These are phyloP conservation scores for Colletotrichum karsti DNA, from an alignment of 2,329 filamentous ascomycete species.

Conservation along the genomic window DNA sequence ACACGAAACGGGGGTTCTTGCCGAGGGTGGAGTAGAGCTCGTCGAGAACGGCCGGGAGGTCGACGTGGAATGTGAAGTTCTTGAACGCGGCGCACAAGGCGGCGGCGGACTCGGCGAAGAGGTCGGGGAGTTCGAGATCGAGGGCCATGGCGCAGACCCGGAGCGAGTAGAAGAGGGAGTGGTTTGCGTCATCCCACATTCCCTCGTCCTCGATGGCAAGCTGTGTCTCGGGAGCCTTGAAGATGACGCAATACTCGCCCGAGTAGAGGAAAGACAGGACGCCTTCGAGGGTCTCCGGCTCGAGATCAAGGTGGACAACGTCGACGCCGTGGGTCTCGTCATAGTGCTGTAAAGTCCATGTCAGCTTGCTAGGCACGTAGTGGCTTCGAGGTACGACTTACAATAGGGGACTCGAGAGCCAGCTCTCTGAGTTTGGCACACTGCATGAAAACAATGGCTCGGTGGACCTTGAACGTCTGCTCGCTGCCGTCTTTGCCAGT, in stretches of 20 bases:
- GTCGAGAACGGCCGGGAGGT: slow-evolving; percentile 1
- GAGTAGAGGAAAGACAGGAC: slow-evolving; percentile 6
- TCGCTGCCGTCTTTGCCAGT: neutral
- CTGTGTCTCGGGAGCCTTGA: neutral
- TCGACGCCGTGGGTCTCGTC: neutral
- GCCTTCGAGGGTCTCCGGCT: neutral
- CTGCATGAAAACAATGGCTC: neutral
- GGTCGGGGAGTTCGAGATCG: neutral
- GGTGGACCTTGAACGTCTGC: neutral
- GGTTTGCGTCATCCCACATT: neutral
- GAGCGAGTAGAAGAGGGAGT: neutral
- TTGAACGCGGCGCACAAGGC: neutral
- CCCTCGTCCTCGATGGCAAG: neutral
- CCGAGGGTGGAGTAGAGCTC: neutral
- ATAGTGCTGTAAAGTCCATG: neutral
- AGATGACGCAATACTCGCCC: neutral
- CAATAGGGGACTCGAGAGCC: neutral
- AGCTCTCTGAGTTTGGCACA: neutral
- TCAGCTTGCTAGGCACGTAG: neutral
- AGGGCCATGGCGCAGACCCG: neutral
- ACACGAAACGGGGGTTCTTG: neutral
- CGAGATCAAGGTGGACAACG: neutral
- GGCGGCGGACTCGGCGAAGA: neutral
- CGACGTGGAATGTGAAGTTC: neutral
- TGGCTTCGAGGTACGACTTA: neutral